phyloP scores from a whole-genome alignment of 768 basidiomycete species.

The Porphyrellus cyaneotinctus region DNA sequence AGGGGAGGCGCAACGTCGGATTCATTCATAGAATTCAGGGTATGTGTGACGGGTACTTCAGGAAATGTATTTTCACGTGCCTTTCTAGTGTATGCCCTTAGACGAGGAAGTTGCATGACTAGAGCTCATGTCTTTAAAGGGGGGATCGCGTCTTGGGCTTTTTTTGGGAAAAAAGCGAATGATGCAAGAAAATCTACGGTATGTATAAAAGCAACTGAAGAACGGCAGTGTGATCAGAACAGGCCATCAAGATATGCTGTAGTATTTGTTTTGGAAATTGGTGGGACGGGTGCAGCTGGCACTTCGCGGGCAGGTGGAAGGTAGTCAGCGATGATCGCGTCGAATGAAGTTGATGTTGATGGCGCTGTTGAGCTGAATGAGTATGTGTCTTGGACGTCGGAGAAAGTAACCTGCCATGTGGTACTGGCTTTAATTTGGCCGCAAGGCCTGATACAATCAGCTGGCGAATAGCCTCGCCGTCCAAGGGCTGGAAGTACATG shows the following conservation, averaged over 20 bases:
- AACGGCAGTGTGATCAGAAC: conserved; percentile 16
- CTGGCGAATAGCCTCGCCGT: conserved; percentile 60
- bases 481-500: conserved; percentile 41
- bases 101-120: conserved; percentile 28
- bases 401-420: conserved; percentile 35
- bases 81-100: conserved; percentile 27
- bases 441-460: conserved; percentile 59
- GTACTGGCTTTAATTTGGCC: conserved; percentile 51
- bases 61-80: conserved; percentile 9
- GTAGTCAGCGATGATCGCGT: conserved; percentile 74
- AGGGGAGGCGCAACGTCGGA: conserved; percentile 41
- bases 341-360: conserved; percentile 51
- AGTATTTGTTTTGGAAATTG: conserved; percentile 26
- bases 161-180: background rate
- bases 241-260: conserved; percentile 43
- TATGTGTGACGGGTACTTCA: conserved; percentile 35
- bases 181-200: conserved; percentile 17
- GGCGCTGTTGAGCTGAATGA: conserved; percentile 33
- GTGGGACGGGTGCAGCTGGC: conserved; percentile 1
- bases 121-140: background rate
- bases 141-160: background rate
- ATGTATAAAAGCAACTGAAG: conserved; percentile 3
- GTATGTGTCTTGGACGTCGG: background rate
- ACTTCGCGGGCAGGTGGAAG: conserved; percentile 39
- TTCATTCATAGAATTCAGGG: conserved; percentile 87